Evolutionary conservation across 768 basidiomycete species (phyloP), one percentile per base, ranked within the genome.

Genomic region (Piloderma croceum): DNA sequence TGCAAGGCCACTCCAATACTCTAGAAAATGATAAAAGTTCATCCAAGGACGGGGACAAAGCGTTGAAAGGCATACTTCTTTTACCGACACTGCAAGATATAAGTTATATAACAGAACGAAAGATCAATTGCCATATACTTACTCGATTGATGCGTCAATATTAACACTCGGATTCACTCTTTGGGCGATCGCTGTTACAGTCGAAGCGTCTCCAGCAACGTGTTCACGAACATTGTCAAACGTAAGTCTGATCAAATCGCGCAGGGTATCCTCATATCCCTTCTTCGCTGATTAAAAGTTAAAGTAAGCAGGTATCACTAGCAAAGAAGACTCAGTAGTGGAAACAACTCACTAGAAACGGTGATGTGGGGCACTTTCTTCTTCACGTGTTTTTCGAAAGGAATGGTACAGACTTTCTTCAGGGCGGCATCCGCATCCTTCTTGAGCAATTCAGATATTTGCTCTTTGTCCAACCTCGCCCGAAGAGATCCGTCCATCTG

Each of bases 121-220:
- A 24, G 18, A n/a, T n/a, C n/a, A n/a, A n/a, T n/a, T n/a, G n/a
- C n/a, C 20, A 10, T 27, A 7, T 5, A 49, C 55, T 40, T 25
- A 59, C 57, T 36, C 55, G 24, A 59, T 57, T 3, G 51, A 54
- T 21, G 51, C 49, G 17, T 47, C 41, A n/a, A 59, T 55, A 6
- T 54, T 59, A 2, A 48, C 43, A 13, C 39, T 29, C 15, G 51
- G 43, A 35, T 42, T 57, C 7, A 40, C 48, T 32, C 56, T 43
- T 36, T 57, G 57, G 9, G 57, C 57, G 25, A 57, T 54, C 3
- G 55, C 57, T n/a, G 43, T 36, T 6, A 55, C 43, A 4, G 53
- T 35, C 7, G 42, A 48, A 7, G 42, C 57, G 34, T 54, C 53
- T 3, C 43, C 46, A 15, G 33, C 35, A 15, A 56, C 47, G 12